Evolutionary conservation across 2,329 filamentous ascomycete species (phyloP), one percentile per base, ranked within the genome.

Genomic region (Penicillium sp.): DNA sequence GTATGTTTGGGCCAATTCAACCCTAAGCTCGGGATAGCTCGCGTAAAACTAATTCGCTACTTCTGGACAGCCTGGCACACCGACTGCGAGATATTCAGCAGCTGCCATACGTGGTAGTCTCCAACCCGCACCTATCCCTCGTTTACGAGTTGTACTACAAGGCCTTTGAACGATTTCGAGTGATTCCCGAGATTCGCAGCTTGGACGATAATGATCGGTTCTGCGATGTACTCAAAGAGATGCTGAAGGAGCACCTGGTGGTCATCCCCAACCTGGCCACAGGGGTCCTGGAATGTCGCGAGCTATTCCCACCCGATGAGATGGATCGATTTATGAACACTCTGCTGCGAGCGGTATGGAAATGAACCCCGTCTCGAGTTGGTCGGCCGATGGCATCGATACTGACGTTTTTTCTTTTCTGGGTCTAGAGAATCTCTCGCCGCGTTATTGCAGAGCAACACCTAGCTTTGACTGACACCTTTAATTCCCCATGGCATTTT

Each of bases 391-490:
- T 1, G n/a, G 8, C 15, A 37, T 37, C 33, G 6, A 40, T 40
- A 40, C 18, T 40, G 11, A 40, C 11, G 37, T 18, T n/a, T 23
- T n/a, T 23, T 12, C 6, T 23, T 11, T 11, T 25, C 14, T n/a
- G 22, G 18, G 9, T 35, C 8, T 49, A 94, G 89, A 85, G 94
- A 56, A 99, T 99, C 64, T 97, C 92, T 43, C 87, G 94, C 56
- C 86, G 95, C 59, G 94, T 97, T 62, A 99, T 99, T 69, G 94
- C 94, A 31, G 94, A 99, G 75, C 94, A 99, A 69, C 94, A 99
- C 70, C 85, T 99, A 35, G 92, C 94, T 9, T 82, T 99, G 18
- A 96, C 92, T 4, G 92, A 97, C 64, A 97, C 92, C 1, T 97
- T 92, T 78, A 88, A 94, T 72, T 89, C 90, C 0, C 88, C 90